Percentiles rank a stretch among this genome's conserved stretches.
Conservation (phyloP, 768 basidiomycete species). For the Sistotremastrum niveocremeum region DNA sequence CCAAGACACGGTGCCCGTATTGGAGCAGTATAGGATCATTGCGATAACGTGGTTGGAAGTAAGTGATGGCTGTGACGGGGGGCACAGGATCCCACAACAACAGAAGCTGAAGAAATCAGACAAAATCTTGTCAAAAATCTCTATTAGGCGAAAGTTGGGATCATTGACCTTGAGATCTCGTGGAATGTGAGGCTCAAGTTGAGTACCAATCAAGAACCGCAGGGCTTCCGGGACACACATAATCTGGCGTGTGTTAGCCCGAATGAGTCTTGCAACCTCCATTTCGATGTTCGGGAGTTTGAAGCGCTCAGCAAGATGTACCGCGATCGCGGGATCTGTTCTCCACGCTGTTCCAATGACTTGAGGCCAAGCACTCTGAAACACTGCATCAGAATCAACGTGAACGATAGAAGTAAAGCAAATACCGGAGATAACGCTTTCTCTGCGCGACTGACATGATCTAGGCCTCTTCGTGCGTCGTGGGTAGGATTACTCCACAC, state of each 20-base stretch:
- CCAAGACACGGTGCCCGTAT: slow-evolving; percentile 91
- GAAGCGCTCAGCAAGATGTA: slow-evolving; percentile 83
- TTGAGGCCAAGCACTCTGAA: slow-evolving; percentile 50
- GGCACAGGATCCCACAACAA: slow-evolving; percentile 83
- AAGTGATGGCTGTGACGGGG: slow-evolving; percentile 65
- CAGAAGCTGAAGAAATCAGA: slow-evolving; percentile 45
- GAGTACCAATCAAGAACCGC: slow-evolving; percentile 64
- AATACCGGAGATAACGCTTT: neutral
- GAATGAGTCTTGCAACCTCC: slow-evolving; percentile 69
- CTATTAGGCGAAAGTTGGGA: neutral
- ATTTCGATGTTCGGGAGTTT: slow-evolving; percentile 45
- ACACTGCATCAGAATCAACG: slow-evolving; percentile 4
- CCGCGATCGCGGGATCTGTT: slow-evolving; percentile 66
- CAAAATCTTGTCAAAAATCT: neutral
- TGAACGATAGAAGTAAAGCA: neutral
- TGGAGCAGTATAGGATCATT: slow-evolving; percentile 80
- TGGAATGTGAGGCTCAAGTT: slow-evolving; percentile 38
- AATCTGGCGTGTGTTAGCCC: slow-evolving; percentile 54
- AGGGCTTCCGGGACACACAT: slow-evolving; percentile 73
- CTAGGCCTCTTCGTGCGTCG: slow-evolving; percentile 54
- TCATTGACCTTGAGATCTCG: slow-evolving; percentile 61
- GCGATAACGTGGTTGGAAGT: slow-evolving; percentile 75
- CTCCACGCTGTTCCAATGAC: slow-evolving; percentile 68
- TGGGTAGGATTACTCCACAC: slow-evolving; percentile 88
- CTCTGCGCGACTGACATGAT: slow-evolving; percentile 24